Evolutionary conservation across 805 yeast genomes (phyloP), one percentile per base, ranked within the genome.

Genomic region (Metschnikowia lochheadii): DNA sequence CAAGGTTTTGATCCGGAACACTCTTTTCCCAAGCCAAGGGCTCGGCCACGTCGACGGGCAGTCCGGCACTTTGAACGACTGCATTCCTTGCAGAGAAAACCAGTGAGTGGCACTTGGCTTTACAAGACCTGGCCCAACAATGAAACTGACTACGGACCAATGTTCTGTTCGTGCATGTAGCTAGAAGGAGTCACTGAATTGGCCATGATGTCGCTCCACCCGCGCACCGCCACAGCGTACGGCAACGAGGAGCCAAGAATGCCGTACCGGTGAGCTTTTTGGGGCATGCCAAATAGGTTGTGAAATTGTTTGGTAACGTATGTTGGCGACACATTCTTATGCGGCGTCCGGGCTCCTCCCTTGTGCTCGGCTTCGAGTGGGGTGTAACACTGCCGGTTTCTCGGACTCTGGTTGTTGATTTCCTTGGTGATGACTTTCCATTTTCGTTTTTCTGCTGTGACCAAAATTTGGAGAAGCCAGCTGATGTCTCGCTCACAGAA

Each of bases 31-130:
- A 0, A 71, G 66, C 0, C 68, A 72, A 11, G 61, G 68, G 13
- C 66, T 87, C 55, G 90, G 89, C 6, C 95, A 87, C 66, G 75
- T 84, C 11, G 94, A 87, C 33, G 58, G 61, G 11, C 37, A 40
- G 39, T 44, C 55, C 13, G 53, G 41, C 23, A 15, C 40, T 8
- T 51, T 53, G 44, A 49, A 51, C 11, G 54, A 56, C 10, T 56
- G 60, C 40, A 29, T 50, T 34, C 44, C 56, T 8, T 56, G 59
- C 49, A 26, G 47, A 26, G 57, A 49, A 17, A 46, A 51, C 21
- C 49, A 50, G 31, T 56, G 39, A 36, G 17, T 18, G 8, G 6
- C 15, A 13, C 3, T 21, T 26, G 29, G 5, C 11, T 10, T 26
- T 11, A 26, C 29, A 26, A 10, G 29, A 4, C 29, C 5, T 26